Evolutionary conservation across 495 filamentous ascomycete species (phyloP).

Genomic region (Monascus purpureus): DNA sequence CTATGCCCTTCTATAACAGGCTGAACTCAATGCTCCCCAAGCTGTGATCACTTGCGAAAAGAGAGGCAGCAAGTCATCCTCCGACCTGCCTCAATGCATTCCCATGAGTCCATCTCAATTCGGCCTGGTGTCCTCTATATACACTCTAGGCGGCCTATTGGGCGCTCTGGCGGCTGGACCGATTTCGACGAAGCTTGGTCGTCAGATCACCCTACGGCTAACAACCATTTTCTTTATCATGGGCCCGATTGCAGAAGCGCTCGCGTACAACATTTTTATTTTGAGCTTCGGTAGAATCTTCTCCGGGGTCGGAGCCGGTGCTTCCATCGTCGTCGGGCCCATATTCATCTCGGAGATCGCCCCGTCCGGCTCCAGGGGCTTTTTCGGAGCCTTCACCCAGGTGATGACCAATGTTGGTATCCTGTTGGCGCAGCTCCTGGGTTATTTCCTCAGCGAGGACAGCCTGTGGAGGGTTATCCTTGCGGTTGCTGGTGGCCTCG

Average conservation of each 20-base stretch:
- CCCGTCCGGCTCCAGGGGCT: conserved; percentile 61
- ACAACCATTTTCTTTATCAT: conserved; percentile 63
- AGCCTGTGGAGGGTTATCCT: conserved; percentile 75
- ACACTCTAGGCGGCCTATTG: conserved; percentile 76
- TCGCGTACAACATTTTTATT: conserved; percentile 50
- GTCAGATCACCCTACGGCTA: conserved; percentile 53
- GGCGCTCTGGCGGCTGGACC: conserved; percentile 72
- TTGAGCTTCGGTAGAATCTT: conserved; percentile 64
- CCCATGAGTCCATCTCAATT: conserved; percentile 66
- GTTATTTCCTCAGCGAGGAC: conserved; percentile 70
- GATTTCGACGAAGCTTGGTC: conserved; percentile 55
- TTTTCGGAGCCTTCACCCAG: conserved; percentile 86
- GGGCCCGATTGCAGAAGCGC: conserved; percentile 60
- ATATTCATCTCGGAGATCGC: conserved; percentile 88
- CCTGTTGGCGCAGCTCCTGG: conserved; percentile 65
- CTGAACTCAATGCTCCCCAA: conserved; percentile 89
- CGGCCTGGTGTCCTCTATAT: conserved; percentile 73
- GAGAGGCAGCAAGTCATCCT: conserved; percentile 36
- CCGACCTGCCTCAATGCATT: conserved; percentile 57
- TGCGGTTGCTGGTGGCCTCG: conserved; percentile 55
- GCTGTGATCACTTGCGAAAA: conserved; percentile 71
- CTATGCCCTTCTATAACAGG: conserved; percentile 31
- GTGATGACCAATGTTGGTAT: conserved; percentile 93
- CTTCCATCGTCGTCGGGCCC: conserved; percentile 85
- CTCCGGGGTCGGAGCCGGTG: conserved; percentile 72